phyloP scores from a whole-genome alignment of 192 early-diverging fungal genomes.

The Coemansia sp. region DNA sequence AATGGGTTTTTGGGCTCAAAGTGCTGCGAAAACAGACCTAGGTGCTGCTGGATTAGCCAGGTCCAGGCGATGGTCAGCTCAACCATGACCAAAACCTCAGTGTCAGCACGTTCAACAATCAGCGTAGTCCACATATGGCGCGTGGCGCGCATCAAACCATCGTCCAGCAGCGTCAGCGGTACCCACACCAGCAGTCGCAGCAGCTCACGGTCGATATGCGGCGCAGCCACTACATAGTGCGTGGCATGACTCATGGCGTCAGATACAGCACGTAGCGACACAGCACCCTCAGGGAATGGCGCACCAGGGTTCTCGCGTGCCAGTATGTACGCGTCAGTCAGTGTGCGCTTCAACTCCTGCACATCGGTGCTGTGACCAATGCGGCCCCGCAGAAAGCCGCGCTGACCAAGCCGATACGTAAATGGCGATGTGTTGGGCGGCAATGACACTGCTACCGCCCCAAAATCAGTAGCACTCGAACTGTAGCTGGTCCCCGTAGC shows the following conservation, averaged over 20 bases:
- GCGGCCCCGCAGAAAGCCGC: conserved; percentile 40
- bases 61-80: conserved; percentile 85
- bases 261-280: conserved; percentile 12
- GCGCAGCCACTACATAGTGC: conserved; percentile 21
- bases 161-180: conserved; percentile 77
- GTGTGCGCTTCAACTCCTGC: conserved; percentile 26
- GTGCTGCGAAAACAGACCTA: conserved; percentile 76
- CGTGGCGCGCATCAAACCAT: conserved; percentile 77
- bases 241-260: conserved; percentile 34
- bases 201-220: conserved; percentile 55
- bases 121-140: conserved; percentile 89
- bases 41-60: conserved; percentile 70
- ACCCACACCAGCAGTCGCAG: conserved; percentile 83
- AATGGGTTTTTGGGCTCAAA: conserved; percentile 71
- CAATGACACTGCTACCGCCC: conserved; percentile 4
- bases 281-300: conserved; percentile 18
- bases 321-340: conserved; percentile 26
- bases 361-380: conserved; percentile 28
- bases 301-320: conserved; percentile 31
- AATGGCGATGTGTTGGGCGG: conserved; percentile 47
- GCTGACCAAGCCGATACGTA: conserved; percentile 33
- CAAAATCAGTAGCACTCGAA: conserved; percentile 7
- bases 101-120: conserved; percentile 70
- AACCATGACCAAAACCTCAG: conserved; percentile 76
- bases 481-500: conserved; percentile 41